phyloP scores from a whole-genome alignment of 352 stramenopile species.

The Pythium sukuiense region DNA sequence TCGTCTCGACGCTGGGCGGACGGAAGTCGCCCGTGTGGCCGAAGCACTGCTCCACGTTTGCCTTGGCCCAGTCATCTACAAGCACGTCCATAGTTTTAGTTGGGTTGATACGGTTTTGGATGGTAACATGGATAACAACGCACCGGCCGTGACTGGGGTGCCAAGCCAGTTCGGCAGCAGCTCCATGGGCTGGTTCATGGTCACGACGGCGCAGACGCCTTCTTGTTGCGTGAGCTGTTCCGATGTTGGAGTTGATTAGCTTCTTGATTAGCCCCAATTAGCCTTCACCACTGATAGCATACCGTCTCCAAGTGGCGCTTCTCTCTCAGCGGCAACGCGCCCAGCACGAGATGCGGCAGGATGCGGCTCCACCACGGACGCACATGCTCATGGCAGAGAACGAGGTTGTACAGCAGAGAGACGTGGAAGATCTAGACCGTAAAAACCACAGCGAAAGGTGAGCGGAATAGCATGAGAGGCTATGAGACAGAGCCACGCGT shows the following conservation, averaged over 20 bases:
- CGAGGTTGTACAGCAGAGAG: slow-evolving; percentile 80
- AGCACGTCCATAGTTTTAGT: background rate
- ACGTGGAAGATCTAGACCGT: slow-evolving; percentile 61
- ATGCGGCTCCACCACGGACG: slow-evolving; percentile 79
- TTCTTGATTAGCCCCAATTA: background rate
- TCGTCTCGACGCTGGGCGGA: slow-evolving; percentile 61
- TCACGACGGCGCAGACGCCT: slow-evolving; percentile 66
- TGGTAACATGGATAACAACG: background rate
- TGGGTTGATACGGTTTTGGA: background rate
- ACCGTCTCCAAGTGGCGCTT: slow-evolving; percentile 54
- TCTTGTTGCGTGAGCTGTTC: slow-evolving; percentile 50
- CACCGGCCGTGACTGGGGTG: slow-evolving; percentile 62
- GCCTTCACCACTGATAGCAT: background rate
- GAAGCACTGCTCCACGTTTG: slow-evolving; percentile 57
- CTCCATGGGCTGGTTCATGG: slow-evolving; percentile 75
- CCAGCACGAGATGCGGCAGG: slow-evolving; percentile 61
- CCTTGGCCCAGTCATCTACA: slow-evolving; percentile 53
- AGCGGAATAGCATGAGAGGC: background rate
- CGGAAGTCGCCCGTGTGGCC: slow-evolving; percentile 68
- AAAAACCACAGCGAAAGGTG: background rate
- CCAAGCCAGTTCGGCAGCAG: slow-evolving; percentile 64
- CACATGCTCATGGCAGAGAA: slow-evolving; percentile 38
- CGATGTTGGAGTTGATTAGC: background rate
- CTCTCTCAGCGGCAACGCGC: slow-evolving; percentile 60
- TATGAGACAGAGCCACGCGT: slow-evolving; percentile 10